phyloP scores from a whole-genome alignment of 1,284 basidiomycete species.

The Leccinum ponderosum region DNA sequence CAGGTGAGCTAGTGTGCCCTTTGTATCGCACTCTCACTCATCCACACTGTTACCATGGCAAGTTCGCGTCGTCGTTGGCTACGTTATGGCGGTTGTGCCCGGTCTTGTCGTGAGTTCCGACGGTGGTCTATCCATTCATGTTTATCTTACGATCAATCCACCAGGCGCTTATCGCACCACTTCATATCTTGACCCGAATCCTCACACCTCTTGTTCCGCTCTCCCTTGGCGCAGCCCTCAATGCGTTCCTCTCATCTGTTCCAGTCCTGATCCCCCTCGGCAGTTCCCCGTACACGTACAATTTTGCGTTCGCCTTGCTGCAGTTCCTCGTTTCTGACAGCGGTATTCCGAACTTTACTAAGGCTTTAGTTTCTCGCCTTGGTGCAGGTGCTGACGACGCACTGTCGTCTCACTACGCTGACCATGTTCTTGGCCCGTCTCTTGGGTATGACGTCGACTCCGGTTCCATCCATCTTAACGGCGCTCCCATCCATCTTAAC shows the following conservation, averaged over 20 bases:
- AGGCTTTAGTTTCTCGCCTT: constrained; percentile 79
- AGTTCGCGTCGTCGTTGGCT: constrained; percentile 21
- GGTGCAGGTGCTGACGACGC: constrained; percentile 83
- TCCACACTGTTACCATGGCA: constrained; percentile 55
- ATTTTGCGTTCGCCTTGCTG: constrained; percentile 61
- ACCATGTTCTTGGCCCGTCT: constrained; percentile 79
- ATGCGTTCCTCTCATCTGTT: constrained; percentile 46
- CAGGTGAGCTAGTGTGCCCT: too few relatives aligned
- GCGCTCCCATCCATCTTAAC: constrained; percentile 79
- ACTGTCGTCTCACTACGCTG: constrained; percentile 80
- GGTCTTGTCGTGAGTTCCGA: constrained; percentile 23
- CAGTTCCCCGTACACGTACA: constrained; percentile 60
- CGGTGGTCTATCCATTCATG: neutral
- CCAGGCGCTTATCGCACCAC: constrained; percentile 62
- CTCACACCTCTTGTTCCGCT: constrained; percentile 77
- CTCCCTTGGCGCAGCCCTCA: constrained; percentile 69
- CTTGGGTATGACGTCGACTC: constrained; percentile 85
- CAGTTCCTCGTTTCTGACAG: constrained; percentile 70
- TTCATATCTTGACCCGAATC: constrained; percentile 74
- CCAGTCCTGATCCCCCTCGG: constrained; percentile 32
- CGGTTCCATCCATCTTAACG: too few relatives aligned
- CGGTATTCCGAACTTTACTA: constrained; percentile 66
- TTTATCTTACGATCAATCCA: constrained; percentile 9
- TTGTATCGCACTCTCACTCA: too few relatives aligned
- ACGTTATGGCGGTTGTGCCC: constrained; percentile 19